Base-by-base conservation (phyloP, 768 basidiomycete species). In the Lepiota brunneoincarnata region DNA sequence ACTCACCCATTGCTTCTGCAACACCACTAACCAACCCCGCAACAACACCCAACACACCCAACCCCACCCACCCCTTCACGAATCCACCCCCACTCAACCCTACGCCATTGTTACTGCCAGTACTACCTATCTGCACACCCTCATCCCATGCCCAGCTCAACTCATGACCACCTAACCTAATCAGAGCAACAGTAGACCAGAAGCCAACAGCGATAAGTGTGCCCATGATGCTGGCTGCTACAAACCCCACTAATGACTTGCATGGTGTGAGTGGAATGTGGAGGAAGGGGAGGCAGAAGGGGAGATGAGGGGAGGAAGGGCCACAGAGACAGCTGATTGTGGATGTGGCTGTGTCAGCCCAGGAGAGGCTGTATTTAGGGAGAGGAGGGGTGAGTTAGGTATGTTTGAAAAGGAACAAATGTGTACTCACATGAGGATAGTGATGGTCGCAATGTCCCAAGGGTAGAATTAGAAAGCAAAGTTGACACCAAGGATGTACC, bases 301-400 rank as follows among this genome's bases (percentile, higher is more conserved):
- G 77, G n/a, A 79, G 68, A 38, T 67, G 70, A 40, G 82, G 80
- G 0, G 92, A 91, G 42, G 72, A 70, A n/a, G 74, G 72, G 37
- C 92, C 91, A 66, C 82, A 92, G 31, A 92, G 73, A n/a, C 94
- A 84, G 40, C 94, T 94, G 59, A 96, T 75, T 11, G 91, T 95
- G 9, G 94, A 96, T 4, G 94, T 94, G 15, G 93, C 85, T 1
- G 94, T 96, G 68, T 97, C 94, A 0, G 92, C 93, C 94, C 94
- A 97, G 28, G 93, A 93, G 44, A 97, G 83, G 57, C 93, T 96
- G 37, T 38, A n/a, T 2, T 20, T 9, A 57, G 20, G 57, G 51
- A 42, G 39, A 48, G 40, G 46, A 59, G 24, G 28, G 2, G 26
- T 36, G 23, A 57, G 2, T 54, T n/a, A 15, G 36, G 24, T 4